Conservation (phyloP, 768 basidiomycete species). For the Tephrocybe sp. region DNA sequence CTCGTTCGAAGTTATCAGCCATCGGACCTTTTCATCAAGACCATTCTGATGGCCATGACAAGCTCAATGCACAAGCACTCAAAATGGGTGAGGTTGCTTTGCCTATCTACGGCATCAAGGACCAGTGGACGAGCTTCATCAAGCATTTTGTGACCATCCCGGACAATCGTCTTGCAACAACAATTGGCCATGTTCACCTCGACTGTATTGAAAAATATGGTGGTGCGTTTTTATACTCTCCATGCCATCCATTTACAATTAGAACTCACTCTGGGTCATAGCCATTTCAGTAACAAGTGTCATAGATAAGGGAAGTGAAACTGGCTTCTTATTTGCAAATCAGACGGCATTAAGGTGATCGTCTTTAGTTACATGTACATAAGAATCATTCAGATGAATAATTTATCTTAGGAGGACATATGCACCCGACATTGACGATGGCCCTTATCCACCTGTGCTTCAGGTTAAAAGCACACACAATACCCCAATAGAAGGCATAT, state of each 20-base stretch:
- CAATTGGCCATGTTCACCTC: conserved; percentile 14
- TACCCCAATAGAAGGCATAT: conserved; percentile 25
- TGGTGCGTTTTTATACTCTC: not conserved
- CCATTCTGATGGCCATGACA: conserved; percentile 28
- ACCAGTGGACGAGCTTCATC: conserved; percentile 19
- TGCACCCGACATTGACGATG: conserved; percentile 17
- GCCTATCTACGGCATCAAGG: conserved; percentile 22
- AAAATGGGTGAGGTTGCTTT: conserved; percentile 20
- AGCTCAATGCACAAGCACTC: conserved; percentile 22
- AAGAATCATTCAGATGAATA: not conserved
- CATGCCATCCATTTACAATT: no score
- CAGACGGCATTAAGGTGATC: conserved; percentile 2
- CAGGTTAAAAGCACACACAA: conserved; percentile 23
- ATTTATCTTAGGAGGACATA: not conserved
- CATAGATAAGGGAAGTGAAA: conserved; percentile 12
- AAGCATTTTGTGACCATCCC: conserved; percentile 17
- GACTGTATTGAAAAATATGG: conserved; percentile 7
- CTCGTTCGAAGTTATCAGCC: not conserved
- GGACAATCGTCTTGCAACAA: conserved; percentile 14
- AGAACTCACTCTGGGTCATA: not conserved
- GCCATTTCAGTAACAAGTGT: conserved; percentile 1
- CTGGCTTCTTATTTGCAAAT: conserved; percentile 2
- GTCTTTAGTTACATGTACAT: not conserved
- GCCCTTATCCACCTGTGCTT: conserved; percentile 16
- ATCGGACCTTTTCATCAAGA: conserved; percentile 19